phyloP scores from a whole-genome alignment of 768 basidiomycete genomes.

The Pholiota molesta region DNA sequence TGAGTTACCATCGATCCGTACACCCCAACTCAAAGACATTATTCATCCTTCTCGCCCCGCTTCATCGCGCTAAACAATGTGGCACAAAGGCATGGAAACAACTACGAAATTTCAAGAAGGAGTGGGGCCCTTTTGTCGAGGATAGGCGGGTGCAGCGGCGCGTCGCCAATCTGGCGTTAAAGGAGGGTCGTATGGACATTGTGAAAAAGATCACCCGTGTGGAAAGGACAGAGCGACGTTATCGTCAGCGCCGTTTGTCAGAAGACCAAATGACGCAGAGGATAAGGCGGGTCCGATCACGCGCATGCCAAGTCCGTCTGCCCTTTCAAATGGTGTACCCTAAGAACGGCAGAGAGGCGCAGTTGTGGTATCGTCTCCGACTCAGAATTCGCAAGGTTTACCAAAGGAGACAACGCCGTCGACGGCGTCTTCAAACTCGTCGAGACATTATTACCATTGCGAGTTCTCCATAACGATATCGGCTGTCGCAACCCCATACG shows the following conservation, averaged over 20 bases:
- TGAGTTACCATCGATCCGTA: slow-evolving; percentile 50
- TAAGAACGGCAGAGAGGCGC: slow-evolving; percentile 34
- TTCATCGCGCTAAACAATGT: slow-evolving; percentile 51
- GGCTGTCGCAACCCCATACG: too few species aligned
- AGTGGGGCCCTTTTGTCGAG: slow-evolving; percentile 60
- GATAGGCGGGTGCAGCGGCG: slow-evolving; percentile 64
- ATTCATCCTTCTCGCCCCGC: slow-evolving; percentile 55
- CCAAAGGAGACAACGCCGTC: neutral
- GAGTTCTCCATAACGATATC: too few species aligned
- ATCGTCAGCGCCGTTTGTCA: slow-evolving; percentile 14
- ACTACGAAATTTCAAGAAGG: slow-evolving; percentile 43
- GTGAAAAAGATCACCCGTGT: slow-evolving; percentile 25
- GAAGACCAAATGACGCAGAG: slow-evolving; percentile 16
- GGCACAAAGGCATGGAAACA: slow-evolving; percentile 55
- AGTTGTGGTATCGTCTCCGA: slow-evolving; percentile 28
- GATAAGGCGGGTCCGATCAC: slow-evolving; percentile 17
- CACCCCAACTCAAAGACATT: slow-evolving; percentile 63
- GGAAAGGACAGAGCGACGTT: slow-evolving; percentile 10
- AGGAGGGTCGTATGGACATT: slow-evolving; percentile 65
- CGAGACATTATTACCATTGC: too few species aligned
- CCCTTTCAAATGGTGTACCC: slow-evolving; percentile 32
- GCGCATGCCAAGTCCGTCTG: slow-evolving; percentile 20
- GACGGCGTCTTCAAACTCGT: neutral
- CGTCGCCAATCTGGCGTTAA: slow-evolving; percentile 59
- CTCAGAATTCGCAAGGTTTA: slow-evolving; percentile 14